Evolutionary conservation across 164 flowering plant genomes (phyloP).

Genomic region (Vitis amurensis): DNA sequence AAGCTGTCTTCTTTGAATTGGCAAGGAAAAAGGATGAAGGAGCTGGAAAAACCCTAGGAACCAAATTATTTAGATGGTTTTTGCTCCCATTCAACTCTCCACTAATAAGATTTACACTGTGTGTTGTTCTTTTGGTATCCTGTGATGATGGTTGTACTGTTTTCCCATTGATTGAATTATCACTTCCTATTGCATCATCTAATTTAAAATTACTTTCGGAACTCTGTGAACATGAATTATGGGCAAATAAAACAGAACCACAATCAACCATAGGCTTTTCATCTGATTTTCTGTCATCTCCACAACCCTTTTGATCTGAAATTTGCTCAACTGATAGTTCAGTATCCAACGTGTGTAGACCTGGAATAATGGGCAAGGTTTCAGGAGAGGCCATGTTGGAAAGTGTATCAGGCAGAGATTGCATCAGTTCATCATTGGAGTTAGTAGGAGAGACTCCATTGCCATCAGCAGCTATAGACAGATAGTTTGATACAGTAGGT

Average conservation of each 20-base stretch:
- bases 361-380: conserved; percentile 16
- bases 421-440: conserved; percentile 24
- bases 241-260: conserved; percentile 9
- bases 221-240: conserved; percentile 8
- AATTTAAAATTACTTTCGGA: conserved; percentile 7
- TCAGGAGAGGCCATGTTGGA: conserved; percentile 28
- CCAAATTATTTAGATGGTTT: conserved; percentile 26
- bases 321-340: conserved; percentile 14
- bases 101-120: conserved; percentile 15
- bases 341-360: neutral
- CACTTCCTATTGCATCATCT: conserved; percentile 14
- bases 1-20: conserved; percentile 28
- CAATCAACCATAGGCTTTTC: conserved; percentile 17
- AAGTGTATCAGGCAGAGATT: conserved; percentile 19
- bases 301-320: conserved; percentile 15
- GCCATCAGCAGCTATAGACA: conserved; percentile 14
- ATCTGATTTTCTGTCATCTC: conserved; percentile 13
- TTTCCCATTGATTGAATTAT: conserved; percentile 13
- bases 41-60: conserved; percentile 33
- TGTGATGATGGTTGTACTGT: conserved; percentile 12
- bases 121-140: conserved; percentile 16
- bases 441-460: conserved; percentile 15
- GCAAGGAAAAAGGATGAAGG: conserved; percentile 21
- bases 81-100: conserved; percentile 24
- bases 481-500: conserved; percentile 12